These are phyloP conservation scores for Nepenthes mirabilis DNA, from an alignment of 148 eudicot species.

Conservation along the genomic window DNA sequence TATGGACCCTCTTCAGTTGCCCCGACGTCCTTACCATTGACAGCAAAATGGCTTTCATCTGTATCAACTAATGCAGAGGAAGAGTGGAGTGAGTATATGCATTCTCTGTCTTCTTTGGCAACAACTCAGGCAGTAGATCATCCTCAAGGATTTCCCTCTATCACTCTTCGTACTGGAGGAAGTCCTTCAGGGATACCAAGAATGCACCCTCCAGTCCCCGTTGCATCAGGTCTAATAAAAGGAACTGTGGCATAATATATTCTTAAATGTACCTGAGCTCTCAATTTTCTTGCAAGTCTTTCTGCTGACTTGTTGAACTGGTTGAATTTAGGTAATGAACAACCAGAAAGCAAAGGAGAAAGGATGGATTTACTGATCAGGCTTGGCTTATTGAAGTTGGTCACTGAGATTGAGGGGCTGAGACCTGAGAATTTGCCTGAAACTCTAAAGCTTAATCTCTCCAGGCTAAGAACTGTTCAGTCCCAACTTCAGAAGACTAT, in stretches of 20 bases:
- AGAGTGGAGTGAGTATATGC: constrained; percentile 64
- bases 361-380: constrained; percentile 32
- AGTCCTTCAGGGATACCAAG: constrained; percentile 23
- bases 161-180: constrained; percentile 71
- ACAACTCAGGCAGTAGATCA: constrained; percentile 12
- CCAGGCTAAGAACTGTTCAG: constrained; percentile 35
- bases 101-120: constrained; percentile 26
- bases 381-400: constrained; percentile 38
- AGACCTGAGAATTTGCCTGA: constrained; percentile 29
- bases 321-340: constrained; percentile 20
- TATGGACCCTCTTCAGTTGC: constrained; percentile 64
- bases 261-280: background rate
- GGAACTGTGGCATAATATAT: background rate
- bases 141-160: constrained; percentile 37
- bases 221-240: constrained; percentile 11
- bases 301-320: background rate
- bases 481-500: constrained; percentile 36
- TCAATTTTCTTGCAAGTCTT: background rate
- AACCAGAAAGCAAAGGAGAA: constrained; percentile 40
- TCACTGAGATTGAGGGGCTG: constrained; percentile 34
- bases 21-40: constrained; percentile 43
- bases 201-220: constrained; percentile 10
- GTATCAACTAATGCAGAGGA: constrained; percentile 30
- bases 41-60: constrained; percentile 57
- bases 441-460: constrained; percentile 36